Conservation (phyloP, 306 rosid species). For the Crotalaria pallida region DNA sequence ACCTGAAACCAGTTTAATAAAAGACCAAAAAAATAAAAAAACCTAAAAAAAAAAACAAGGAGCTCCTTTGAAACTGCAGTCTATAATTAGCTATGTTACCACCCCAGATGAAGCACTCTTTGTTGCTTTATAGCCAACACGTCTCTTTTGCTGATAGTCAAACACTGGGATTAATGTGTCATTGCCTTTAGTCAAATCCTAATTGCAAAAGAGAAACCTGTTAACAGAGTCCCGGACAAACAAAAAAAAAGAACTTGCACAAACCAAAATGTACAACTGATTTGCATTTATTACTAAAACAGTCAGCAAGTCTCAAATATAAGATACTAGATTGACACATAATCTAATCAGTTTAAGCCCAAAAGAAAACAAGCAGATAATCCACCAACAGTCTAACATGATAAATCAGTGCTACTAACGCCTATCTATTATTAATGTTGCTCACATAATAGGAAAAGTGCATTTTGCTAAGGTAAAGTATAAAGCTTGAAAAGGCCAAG, state of each 20-base stretch:
- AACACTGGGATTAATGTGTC: slow-evolving; percentile 72
- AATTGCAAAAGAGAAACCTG: slow-evolving; percentile 23
- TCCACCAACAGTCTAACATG: neutral
- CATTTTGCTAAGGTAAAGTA: slow-evolving; percentile 14
- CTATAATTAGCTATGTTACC: slow-evolving; percentile 45
- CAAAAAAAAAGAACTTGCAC: neutral
- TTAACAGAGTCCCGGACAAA: slow-evolving; percentile 14
- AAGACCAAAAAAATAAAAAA: too few species aligned
- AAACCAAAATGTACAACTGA: slow-evolving; percentile 11
- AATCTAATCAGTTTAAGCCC: neutral
- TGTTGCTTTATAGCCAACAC: slow-evolving; percentile 63
- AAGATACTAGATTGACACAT: neutral
- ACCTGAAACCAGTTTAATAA: slow-evolving; percentile 48
- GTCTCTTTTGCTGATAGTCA: slow-evolving; percentile 86
- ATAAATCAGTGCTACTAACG: neutral
- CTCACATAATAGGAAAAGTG: neutral
- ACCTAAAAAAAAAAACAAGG: neutral
- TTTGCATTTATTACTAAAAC: slow-evolving; percentile 10
- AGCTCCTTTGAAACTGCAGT: slow-evolving; percentile 4
- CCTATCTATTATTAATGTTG: neutral
- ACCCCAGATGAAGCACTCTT: slow-evolving; percentile 83
- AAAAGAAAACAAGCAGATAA: slow-evolving; percentile 7
- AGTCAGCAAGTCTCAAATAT: slow-evolving; percentile 8
- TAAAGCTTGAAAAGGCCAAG: slow-evolving; percentile 12
- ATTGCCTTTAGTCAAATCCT: slow-evolving; percentile 88